A percentile compares a stretch with the other conserved stretches of the same genome.
phyloP scores from a whole-genome alignment of 441 rosid species.

The Omphalea diandra region DNA sequence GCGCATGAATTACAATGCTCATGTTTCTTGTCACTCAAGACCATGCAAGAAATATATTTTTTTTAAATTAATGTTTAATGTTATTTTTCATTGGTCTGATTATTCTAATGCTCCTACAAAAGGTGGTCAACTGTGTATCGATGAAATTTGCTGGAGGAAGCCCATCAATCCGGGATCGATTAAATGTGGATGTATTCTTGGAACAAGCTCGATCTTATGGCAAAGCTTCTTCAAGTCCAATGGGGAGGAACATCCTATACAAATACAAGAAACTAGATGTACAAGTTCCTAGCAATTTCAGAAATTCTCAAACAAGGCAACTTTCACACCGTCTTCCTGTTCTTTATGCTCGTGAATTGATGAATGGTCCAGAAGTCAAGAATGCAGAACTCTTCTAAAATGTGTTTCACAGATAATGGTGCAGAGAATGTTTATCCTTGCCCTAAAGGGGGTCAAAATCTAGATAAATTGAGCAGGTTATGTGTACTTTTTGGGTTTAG shows the following conservation, averaged over 20 bases:
- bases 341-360: slow-evolving; percentile 94
- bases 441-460: slow-evolving; percentile 16
- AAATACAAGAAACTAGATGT: neutral
- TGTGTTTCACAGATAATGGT: slow-evolving; percentile 45
- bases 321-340: slow-evolving; percentile 95
- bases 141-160: slow-evolving; percentile 97
- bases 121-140: slow-evolving; percentile 82
- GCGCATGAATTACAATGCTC: too few relatives aligned
- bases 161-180: slow-evolving; percentile 89
- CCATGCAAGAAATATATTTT: too few relatives aligned
- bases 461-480: slow-evolving; percentile 20
- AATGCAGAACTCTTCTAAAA: slow-evolving; percentile 61
- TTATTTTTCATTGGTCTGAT: too few relatives aligned
- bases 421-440: slow-evolving; percentile 38
- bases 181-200: slow-evolving; percentile 88
- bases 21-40: too few relatives aligned
- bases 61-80: too few relatives aligned
- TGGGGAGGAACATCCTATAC: slow-evolving; percentile 42
- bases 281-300: slow-evolving; percentile 31
- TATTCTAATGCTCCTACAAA: too few relatives aligned
- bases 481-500: slow-evolving; percentile 3
- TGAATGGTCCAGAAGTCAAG: slow-evolving; percentile 89
- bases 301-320: slow-evolving; percentile 96
- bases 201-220: slow-evolving; percentile 98
- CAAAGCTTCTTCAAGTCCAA: slow-evolving; percentile 85